Percentiles rank a stretch among this genome's conserved stretches.
These are phyloP conservation scores for Penicillium sp. DNA, from an alignment of 2,329 filamentous ascomycete genomes.

Conservation along the genomic window DNA sequence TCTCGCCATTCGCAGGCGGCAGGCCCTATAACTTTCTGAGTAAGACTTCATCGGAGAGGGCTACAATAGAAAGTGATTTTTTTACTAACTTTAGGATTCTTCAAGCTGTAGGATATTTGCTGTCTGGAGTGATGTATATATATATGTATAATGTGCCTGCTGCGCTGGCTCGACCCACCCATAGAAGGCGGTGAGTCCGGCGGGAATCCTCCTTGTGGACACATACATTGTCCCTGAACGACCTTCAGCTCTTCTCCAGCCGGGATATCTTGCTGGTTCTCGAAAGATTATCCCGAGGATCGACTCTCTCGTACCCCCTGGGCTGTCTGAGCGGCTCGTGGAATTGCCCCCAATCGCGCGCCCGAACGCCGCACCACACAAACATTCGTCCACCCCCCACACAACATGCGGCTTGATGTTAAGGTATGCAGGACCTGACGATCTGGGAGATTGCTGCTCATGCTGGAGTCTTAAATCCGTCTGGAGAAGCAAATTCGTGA, in stretches of 20 bases:
- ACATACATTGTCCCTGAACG: conserved; percentile 34
- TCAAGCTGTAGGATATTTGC: too few species aligned
- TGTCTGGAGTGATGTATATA: too few species aligned
- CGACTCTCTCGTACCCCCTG: conserved; percentile 22
- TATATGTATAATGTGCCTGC: too few species aligned
- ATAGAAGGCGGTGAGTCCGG: conserved; percentile 29
- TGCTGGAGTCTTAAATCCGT: background rate
- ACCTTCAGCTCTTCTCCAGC: conserved; percentile 25
- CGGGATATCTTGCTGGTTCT: conserved; percentile 24
- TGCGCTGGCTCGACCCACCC: conserved; percentile 5
- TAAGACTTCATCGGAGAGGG: too few species aligned
- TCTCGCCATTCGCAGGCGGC: too few species aligned
- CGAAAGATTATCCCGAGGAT: conserved; percentile 20
- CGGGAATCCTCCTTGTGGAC: conserved; percentile 34
- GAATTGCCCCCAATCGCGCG: conserved; percentile 33
- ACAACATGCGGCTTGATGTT: conserved; percentile 63
- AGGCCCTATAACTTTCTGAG: too few species aligned
- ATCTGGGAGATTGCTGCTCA: background rate
- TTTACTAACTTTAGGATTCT: too few species aligned
- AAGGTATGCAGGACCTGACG: conserved; percentile 52
- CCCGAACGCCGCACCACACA: conserved; percentile 41
- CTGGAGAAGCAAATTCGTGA: background rate
- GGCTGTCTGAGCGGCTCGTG: conserved; percentile 41
- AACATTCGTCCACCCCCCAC: conserved; percentile 35
- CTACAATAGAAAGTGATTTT: too few species aligned